Base-by-base conservation (phyloP, 2,329 filamentous ascomycete genomes). In the Thelonectria discophora region DNA sequence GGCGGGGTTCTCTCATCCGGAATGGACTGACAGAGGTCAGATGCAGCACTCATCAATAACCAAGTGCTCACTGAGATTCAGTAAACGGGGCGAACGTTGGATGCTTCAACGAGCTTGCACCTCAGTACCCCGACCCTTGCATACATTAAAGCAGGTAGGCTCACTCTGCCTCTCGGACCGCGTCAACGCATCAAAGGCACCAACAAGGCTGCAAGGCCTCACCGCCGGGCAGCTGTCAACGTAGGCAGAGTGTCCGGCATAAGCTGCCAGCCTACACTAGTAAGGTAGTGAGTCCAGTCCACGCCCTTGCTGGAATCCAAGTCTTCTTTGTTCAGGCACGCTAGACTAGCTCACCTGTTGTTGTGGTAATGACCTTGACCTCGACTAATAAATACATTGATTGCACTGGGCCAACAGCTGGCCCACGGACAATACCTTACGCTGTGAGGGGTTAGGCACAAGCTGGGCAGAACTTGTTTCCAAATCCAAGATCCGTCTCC, bases 1-100 rank as follows among this genome's bases (percentile, higher is more conserved):
- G 51, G 40, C 17, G 54, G 34, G 54, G 45, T 32, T 49, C 15
- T 48, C 27, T 17, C 27, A 13, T 34, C 15, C 15, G 40, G 46
- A 52, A 40, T 56, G 53, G 34, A 48, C 21, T 48, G 32, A 34
- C 5, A 30, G 27, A 30, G 27, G 27, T 30, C 27, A 10, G 4
- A 30, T 30, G 8, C 27, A 30, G 27, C 8, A 30, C 27, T 30
- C 7, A 5, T 10, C 8, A 6, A 30, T 30, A 5, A 9, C 27
- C 8, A 30, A 30, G 27, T 30, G 4, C 27, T 30, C 9, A 5
- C 8, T 30, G 6, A 9, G 4, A 7, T 30, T 9, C 7, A 30
- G 27, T 8, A 30, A 30, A 30, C 27, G 27, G 7, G 27, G 27
- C 27, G 27, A 30, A 8, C 27, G 9, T 24, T 24, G 21, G 6